Evolutionary conservation across 306 rosid species (phyloP), one percentile per base, ranked within the genome.

Genomic region (Sicyos baderoa): DNA sequence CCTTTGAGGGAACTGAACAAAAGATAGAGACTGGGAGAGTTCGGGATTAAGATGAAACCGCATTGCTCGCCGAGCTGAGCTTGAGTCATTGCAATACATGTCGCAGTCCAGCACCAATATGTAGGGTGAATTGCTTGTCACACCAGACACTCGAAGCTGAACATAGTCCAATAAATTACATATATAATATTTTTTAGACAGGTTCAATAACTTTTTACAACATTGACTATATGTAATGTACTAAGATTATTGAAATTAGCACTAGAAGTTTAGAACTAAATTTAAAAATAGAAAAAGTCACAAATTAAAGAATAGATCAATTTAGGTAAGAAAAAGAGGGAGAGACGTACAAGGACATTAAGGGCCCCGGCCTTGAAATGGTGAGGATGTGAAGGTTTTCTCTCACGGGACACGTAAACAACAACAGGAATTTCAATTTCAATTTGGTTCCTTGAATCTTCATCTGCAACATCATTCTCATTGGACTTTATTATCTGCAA

Each of bases 361-460:
- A 84, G 84, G 1, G 95, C 89, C 72, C 92, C 95, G 17, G 90
- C 97, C 75, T 88, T 90, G 87, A 84, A 88, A 83, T 80, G 79
- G 70, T 86, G 92, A 11, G 79, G 80, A 59, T 69, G 81, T 63
- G 79, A 54, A 8, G 76, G 76, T 59, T 55, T 82, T 74, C 80
- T 88, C 78, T 86, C 97, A 8, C 92, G 79, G 27, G 85, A 77
- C 48, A 88, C 89, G 23, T 84, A 90, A 18, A 84, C 86, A 61
- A 91, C 82, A 27, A 21, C 72, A 63, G 97, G 93, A 75, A 87
- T 9, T 11, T 51, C 12, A 9, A n/a, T 35, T 47, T 65, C 12
- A 9, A n/a, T 35, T 47, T 65, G 2, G 5, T 13, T 65, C 14
- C 37, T 44, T 6, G 35, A 65, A 12, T 65, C 25, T 37, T 22